These are phyloP conservation scores for Dispira simplex DNA, from an alignment of 192 early-diverging fungal genomes.

Conservation along the genomic window DNA sequence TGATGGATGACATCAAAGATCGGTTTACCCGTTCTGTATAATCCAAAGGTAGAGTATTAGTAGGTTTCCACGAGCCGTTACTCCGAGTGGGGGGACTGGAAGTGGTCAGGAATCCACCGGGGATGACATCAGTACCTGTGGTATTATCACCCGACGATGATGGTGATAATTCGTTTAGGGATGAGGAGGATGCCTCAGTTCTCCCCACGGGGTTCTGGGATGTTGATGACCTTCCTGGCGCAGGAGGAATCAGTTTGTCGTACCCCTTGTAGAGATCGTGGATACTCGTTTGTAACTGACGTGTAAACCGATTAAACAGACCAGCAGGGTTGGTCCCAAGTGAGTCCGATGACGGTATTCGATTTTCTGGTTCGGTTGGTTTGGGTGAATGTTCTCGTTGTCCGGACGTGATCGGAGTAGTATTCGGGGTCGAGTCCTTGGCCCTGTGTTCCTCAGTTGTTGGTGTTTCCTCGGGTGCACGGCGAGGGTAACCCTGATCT, in stretches of 20 bases:
- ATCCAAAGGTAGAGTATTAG: background rate
- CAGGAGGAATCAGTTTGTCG: background rate
- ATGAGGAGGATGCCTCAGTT: background rate
- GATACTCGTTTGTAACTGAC: background rate
- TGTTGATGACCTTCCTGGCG: background rate
- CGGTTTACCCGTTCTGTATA: background rate
- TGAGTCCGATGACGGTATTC: too few relatives aligned
- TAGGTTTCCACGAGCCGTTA: background rate
- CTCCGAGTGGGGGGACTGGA: too few relatives aligned
- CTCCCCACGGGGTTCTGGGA: background rate
- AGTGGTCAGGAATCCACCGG: too few relatives aligned
- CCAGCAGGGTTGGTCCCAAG: background rate
- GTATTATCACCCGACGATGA: too few relatives aligned
- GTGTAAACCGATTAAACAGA: conserved; percentile 6
- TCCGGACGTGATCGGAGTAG: too few relatives aligned
- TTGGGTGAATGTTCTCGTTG: too few relatives aligned
- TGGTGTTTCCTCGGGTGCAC: background rate
- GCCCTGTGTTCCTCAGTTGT: background rate
- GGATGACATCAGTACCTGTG: too few relatives aligned
- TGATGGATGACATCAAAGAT: background rate
- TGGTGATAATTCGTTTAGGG: too few relatives aligned
- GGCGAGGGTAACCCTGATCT: conserved; percentile 36
- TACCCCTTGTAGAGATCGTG: background rate
- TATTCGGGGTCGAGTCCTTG: background rate
- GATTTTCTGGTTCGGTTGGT: too few relatives aligned